Evolutionary conservation across 106 monocot species (phyloP), one percentile per base, ranked within the genome.

Genomic region (Allium sativum): DNA sequence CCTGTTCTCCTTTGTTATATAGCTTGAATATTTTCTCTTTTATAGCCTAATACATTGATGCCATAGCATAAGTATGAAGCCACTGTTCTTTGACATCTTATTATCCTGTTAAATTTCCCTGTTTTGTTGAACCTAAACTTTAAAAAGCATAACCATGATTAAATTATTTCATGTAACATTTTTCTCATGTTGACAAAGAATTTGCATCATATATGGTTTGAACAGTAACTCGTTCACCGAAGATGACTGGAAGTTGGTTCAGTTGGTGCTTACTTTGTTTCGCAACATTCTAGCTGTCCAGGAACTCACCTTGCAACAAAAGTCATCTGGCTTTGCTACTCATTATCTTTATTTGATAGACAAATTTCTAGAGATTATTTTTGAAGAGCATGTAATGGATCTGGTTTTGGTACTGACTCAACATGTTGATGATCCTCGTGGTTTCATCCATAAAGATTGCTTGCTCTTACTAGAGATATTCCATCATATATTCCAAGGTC

Each of bases 171-270:
- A 5, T 31, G 31, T 0, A 31, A 31, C 31, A 31, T 31, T 31
- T 31, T 31, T 31, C 31, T 31, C 31, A 1, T 31, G 31, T 31
- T 31, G 31, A 31, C 5, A 5, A 31, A 3, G 31, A 31, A 0
- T 31, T 31, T 31, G 31, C 31, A 31, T 3, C 31, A 31, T 31
- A 31, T 31, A 31, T 31, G 31, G 31, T 31, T 31, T 31, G 62
- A 66, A 10, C 86, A 90, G 95, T 18, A 74, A 61, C 45, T 21
- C 68, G 21, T 98, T 92, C 56, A 85, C 96, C 52, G 96, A 98
- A 68, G 96, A 98, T 54, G 91, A 88, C 58, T 98, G 96, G 96
- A 98, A 92, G 71, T 59, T 92, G 42, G 91, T 92, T 63, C 96
- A 98, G 70, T 66, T 98, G 56, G 78, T 98, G 45, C 82, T 98